Evolutionary conservation across 129 eudicot species (phyloP), one percentile per base, ranked within the genome.

Genomic region (Flaveria trinervia): DNA sequence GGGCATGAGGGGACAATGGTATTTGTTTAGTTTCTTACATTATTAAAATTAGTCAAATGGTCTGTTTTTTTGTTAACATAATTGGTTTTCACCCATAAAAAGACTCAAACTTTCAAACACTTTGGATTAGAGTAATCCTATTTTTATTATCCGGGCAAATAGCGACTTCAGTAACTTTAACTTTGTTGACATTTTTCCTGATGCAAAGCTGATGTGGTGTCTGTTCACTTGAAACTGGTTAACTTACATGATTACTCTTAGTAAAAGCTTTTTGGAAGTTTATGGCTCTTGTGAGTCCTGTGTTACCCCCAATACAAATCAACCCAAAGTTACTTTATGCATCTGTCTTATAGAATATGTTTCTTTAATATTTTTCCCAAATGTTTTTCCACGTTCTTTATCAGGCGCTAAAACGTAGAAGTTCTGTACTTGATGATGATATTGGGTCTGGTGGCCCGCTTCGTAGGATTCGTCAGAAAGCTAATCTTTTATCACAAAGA

Each of bases 331-430:
- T 10, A 14, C 2, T 66, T 41, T 66, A 39, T 41, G 71, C 46
- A 9, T 25, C 9, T 66, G 16, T 11, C 2, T 39, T 36, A 2
- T 41, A 9, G 71, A 39, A 66, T 36, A 8, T 66, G 50, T 16
- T 41, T 73, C 5, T 5, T 15, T 57, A 22, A 2, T 57, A 12
- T 14, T 45, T 3, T 79, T 36, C 45, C 9, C 33, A 69, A 33
- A 44, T 39, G 28, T 43, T 26, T 65, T 67, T 71, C 30, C 16
- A 66, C 12, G 20, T 26, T 80, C 62, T 71, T 1, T 65, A 77
- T 52, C 86, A 93, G 98, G 90, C 80, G 46, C 81, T 92, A 15
- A 95, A 95, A 77, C 92, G 96, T 25, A 86, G 95, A 71, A 88
- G 94, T 83, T 83, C 92, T 59, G 89, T 80, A 55, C 60, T 95